Evolutionary conservation across 352 stramenopile genomes (phyloP), one percentile per base, ranked within the genome.

Genomic region (Phytophthora capsici): DNA sequence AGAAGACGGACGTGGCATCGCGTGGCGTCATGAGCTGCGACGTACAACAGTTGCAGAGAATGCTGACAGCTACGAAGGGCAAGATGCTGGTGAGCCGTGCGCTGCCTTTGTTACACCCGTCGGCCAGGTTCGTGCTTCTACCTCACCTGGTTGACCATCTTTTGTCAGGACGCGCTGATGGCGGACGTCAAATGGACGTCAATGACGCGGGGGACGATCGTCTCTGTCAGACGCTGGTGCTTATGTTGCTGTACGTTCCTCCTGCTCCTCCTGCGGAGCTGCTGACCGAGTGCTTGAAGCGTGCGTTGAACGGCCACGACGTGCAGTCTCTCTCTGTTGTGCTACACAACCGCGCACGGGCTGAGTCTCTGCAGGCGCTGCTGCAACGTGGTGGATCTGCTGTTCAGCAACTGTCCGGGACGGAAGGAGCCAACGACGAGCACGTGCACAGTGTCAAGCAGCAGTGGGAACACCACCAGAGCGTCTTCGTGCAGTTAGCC

Each of bases 171-270:
- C 57, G 61, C 12, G 75, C 63, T 28, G 70, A 86, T n/a, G 56
- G 44, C n/a, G 66, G 62, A 44, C 52, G 75, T 34, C 46, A 73
- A 52, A 49, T 60, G 12, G 59, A 75, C 30, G 54, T 76, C 22
- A 75, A 64, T 28, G 82, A 86, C 30, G 41, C 57, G 1, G 77
- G 82, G 6, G 73, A 88, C 54, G 82, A 91, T 51, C 78, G 82
- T 6, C 56, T 95, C 12, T 91, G 83, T 41, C 84, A 95, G 64
- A 90, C 87, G 26, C 66, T 95, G 30, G 87, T 95, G 64, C 80
- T 95, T 6, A 86, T 88, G 58, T 63, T 95, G 41, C 71, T 93
- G 23, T 95, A 92, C 66, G 80, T 93, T 48, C 86, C 80, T n/a
- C 83, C 86, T n/a, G 67, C 84, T 7, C 83, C 84, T 19, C 71